Percentiles rank a stretch among this genome's conserved stretches.
Evolutionary conservation across 345 rosid species (phyloP).

Genomic region (Gossypium thurberi): DNA sequence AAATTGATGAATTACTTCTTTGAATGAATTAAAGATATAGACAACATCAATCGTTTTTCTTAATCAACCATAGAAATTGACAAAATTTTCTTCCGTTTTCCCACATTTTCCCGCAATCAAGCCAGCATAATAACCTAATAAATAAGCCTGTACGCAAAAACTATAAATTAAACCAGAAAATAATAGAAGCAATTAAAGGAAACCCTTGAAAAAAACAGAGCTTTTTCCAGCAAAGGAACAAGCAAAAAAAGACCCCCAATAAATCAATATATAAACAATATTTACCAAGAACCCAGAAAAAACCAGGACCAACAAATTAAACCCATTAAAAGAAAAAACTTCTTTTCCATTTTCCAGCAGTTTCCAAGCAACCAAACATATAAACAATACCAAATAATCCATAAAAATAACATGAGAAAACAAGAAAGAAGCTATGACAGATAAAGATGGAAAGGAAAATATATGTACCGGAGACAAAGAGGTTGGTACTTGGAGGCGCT

Average conservation of each 20-base stretch:
- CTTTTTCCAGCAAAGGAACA: background rate
- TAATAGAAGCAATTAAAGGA: background rate
- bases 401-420: background rate
- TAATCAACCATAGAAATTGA: background rate
- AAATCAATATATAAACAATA: background rate
- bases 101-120: background rate
- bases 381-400: background rate
- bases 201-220: background rate
- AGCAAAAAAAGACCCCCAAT: background rate
- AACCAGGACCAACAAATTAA: background rate
- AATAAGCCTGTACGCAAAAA: no score
- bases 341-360: background rate
- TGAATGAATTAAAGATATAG: background rate
- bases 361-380: background rate
- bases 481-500: constrained; percentile 10
- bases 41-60: background rate
- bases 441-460: background rate
- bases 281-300: background rate
- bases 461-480: constrained; percentile 5
- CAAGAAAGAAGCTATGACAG: background rate
- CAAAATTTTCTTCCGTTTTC: background rate
- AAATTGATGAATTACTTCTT: background rate
- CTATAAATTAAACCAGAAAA: background rate
- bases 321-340: background rate
- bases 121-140: background rate